These are phyloP conservation scores for Daldinia grandis DNA, from an alignment of 495 filamentous ascomycete genomes.

Conservation along the genomic window DNA sequence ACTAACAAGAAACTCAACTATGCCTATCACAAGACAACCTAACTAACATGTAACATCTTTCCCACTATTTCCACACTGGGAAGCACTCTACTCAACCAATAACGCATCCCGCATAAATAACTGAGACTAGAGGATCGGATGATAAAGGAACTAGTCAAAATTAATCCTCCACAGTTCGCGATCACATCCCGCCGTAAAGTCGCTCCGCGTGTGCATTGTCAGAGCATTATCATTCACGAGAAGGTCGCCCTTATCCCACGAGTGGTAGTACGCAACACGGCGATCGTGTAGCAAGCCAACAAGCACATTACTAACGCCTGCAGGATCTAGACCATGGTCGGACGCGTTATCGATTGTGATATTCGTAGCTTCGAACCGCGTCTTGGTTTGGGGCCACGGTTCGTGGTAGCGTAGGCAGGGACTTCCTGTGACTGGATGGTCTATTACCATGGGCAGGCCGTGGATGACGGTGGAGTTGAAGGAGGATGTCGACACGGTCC, in stretches of 20 bases:
- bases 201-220: constrained; percentile 62
- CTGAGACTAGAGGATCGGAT: not conserved
- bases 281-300: constrained; percentile 57
- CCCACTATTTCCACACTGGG: no score
- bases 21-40: no score
- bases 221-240: constrained; percentile 62
- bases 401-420: constrained; percentile 65
- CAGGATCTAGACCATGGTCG: constrained; percentile 9
- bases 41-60: no score
- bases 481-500: constrained; percentile 53
- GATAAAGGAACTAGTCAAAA: constrained; percentile 9
- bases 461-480: constrained; percentile 53
- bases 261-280: constrained; percentile 56
- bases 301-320: constrained; percentile 40
- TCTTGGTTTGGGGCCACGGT: constrained; percentile 60
- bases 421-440: constrained; percentile 52
- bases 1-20: no score
- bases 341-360: constrained; percentile 55
- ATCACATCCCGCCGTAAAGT: constrained; percentile 44
- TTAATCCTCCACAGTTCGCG: constrained; percentile 34
- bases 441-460: constrained; percentile 58
- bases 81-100: not conserved
- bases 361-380: constrained; percentile 57
- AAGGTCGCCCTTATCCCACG: constrained; percentile 65
- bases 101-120: not conserved